Evolutionary conservation across 192 early-diverging fungal species (phyloP).

Genomic region (Haplosporangium gracile): DNA sequence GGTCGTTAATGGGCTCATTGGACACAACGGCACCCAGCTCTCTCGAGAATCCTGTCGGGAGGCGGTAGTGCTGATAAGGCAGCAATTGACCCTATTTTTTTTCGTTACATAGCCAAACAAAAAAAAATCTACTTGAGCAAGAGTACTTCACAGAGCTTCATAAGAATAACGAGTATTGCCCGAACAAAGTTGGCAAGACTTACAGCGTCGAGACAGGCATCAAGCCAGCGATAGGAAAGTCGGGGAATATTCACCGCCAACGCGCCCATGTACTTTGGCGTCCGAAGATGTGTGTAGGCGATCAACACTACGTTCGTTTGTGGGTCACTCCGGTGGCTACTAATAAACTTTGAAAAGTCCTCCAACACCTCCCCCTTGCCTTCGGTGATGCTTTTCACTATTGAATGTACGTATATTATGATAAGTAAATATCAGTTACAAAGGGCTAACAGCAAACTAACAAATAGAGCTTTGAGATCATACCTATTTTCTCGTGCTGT

Average conservation of each 20-base stretch:
- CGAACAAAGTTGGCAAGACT: background rate
- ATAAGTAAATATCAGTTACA: no score
- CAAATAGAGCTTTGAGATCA: background rate
- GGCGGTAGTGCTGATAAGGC: conserved; percentile 14
- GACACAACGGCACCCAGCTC: conserved; percentile 30
- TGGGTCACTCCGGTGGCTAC: background rate
- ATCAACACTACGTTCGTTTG: conserved; percentile 26
- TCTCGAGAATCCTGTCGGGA: conserved; percentile 33
- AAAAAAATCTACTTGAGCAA: background rate
- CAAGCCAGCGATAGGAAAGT: conserved; percentile 33
- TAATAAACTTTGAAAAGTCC: conserved; percentile 11
- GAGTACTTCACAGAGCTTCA: background rate
- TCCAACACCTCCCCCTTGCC: conserved; percentile 17
- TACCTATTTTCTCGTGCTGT: background rate
- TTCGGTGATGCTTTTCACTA: conserved; percentile 9
- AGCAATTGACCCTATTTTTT: conserved; percentile 17
- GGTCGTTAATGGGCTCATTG: conserved; percentile 6
- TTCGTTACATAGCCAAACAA: background rate
- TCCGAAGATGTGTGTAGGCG: background rate
- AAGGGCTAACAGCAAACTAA: background rate
- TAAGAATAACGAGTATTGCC: background rate
- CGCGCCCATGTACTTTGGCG: conserved; percentile 30
- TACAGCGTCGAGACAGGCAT: conserved; percentile 29
- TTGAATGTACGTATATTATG: no score
- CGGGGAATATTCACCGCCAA: conserved; percentile 37